Percentiles rank a stretch among this genome's conserved stretches.
Evolutionary conservation across 2,329 filamentous ascomycete species (phyloP).

Genomic region (Scopulariopsis brevicaulis): DNA sequence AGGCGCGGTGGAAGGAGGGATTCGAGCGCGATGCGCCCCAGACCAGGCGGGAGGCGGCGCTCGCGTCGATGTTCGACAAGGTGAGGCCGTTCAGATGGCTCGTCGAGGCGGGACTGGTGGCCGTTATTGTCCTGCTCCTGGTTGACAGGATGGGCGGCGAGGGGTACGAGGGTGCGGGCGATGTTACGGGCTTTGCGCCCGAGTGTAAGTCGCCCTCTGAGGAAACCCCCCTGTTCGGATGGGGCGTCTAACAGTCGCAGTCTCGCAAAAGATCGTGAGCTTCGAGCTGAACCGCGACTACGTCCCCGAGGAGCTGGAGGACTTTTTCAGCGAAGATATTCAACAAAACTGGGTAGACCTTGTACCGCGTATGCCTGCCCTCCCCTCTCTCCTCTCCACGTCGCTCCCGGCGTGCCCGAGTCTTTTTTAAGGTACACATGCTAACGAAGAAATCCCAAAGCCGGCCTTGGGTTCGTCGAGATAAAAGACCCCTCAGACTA

Average conservation of each 20-base stretch:
- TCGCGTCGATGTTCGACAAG: not conserved
- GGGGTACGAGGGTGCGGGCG: constrained; percentile 18
- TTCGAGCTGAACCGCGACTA: constrained; percentile 24
- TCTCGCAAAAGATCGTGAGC: constrained; percentile 24
- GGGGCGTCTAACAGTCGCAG: constrained; percentile 9
- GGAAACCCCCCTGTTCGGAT: not conserved
- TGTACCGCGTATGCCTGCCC: constrained; percentile 17
- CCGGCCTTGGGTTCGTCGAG: constrained; percentile 25
- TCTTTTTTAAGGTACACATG: not conserved
- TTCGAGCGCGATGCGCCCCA: not conserved
- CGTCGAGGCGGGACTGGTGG: constrained; percentile 20
- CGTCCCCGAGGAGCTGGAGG: constrained; percentile 23
- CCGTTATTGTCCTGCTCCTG: constrained; percentile 22
- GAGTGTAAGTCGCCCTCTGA: constrained; percentile 16
- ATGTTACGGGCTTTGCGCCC: constrained; percentile 27
- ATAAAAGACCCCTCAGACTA: constrained; percentile 20
- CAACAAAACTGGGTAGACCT: constrained; percentile 23
- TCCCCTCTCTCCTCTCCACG: not conserved
- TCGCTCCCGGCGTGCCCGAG: not conserved
- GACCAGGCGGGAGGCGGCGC: not conserved
- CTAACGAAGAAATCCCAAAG: constrained; percentile 4
- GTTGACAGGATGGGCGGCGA: constrained; percentile 14
- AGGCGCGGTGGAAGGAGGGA: not conserved
- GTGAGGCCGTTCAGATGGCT: constrained; percentile 11
- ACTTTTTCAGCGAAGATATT: constrained; percentile 23